These are phyloP conservation scores for Talaromyces adpressus DNA, from an alignment of 495 filamentous ascomycete genomes.

Conservation along the genomic window DNA sequence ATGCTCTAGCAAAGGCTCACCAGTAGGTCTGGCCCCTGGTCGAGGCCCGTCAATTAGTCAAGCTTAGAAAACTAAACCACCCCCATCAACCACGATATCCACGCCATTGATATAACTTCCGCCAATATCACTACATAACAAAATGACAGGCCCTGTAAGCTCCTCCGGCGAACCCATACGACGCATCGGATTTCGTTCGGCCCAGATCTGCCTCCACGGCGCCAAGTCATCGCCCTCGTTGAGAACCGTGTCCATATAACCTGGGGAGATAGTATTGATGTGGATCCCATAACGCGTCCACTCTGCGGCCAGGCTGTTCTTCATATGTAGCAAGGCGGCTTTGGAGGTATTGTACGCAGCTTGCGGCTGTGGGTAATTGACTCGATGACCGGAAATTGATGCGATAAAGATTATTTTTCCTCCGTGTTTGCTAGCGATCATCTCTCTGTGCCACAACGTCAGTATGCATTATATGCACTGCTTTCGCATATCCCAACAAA, in stretches of 20 bases:
- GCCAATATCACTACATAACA: conserved; percentile 51
- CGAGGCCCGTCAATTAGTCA: not conserved
- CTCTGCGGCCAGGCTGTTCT: conserved; percentile 30
- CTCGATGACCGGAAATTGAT: conserved; percentile 56
- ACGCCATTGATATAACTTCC: conserved; percentile 63
- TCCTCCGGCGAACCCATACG: conserved; percentile 62
- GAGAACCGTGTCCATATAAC: conserved; percentile 78
- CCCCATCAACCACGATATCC: conserved; percentile 54
- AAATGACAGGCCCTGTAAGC: conserved; percentile 57
- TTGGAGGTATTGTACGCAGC: conserved; percentile 37
- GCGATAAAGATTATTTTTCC: conserved; percentile 60
- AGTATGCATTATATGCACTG: not conserved
- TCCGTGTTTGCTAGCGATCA: conserved; percentile 24
- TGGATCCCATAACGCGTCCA: conserved; percentile 55
- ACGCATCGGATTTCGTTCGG: conserved; percentile 56
- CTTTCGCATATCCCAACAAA: not conserved
- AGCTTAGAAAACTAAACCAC: conserved; percentile 2
- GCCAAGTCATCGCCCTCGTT: conserved; percentile 58
- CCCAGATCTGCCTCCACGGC: conserved; percentile 49
- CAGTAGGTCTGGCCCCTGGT: too few species aligned
- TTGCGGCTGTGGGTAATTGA: conserved; percentile 42
- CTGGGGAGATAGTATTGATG: conserved; percentile 63
- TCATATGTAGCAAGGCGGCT: conserved; percentile 27
- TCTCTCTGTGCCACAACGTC: conserved; percentile 15
- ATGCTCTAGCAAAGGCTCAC: not conserved